These are phyloP conservation scores for Phlebiopsis gigantea DNA, from an alignment of 768 basidiomycete genomes.

Conservation along the genomic window DNA sequence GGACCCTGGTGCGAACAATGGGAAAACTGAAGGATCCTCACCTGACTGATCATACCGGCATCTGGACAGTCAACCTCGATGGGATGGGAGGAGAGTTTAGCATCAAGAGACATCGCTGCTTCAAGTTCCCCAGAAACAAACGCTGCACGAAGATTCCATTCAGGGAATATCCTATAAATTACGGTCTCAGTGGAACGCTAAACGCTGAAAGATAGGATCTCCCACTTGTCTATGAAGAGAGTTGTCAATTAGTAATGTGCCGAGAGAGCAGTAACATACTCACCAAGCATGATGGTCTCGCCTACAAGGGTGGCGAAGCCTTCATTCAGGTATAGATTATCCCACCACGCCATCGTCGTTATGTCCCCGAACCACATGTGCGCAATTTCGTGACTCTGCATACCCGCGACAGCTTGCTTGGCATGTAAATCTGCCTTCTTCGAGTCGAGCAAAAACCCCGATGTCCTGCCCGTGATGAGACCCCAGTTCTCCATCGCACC, in stretches of 20 bases:
- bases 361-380: conserved; percentile 93
- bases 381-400: conserved; percentile 83
- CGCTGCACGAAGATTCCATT: conserved; percentile 78
- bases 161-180: conserved; percentile 58
- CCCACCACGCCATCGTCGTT: conserved; percentile 93
- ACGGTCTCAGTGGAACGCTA: neutral
- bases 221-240: conserved; percentile 45
- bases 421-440: conserved; percentile 63
- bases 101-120: conserved; percentile 76
- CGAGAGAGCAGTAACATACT: conserved; percentile 17
- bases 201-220: too few relatives aligned
- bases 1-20: neutral
- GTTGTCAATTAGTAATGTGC: too few relatives aligned
- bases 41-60: conserved; percentile 74
- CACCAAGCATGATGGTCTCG: conserved; percentile 76
- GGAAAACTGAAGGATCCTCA: conserved; percentile 27
- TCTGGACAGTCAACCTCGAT: conserved; percentile 90
- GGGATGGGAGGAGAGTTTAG: conserved; percentile 85
- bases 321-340: conserved; percentile 79
- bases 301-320: conserved; percentile 61
- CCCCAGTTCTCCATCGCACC: conserved; percentile 97
- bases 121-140: conserved; percentile 80
- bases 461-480: conserved; percentile 85
- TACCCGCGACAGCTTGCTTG: conserved; percentile 73
- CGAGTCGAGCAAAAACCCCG: conserved; percentile 75